Evolutionary conservation across 2,329 filamentous ascomycete species (phyloP).

Genomic region (Pezicula carpinea): DNA sequence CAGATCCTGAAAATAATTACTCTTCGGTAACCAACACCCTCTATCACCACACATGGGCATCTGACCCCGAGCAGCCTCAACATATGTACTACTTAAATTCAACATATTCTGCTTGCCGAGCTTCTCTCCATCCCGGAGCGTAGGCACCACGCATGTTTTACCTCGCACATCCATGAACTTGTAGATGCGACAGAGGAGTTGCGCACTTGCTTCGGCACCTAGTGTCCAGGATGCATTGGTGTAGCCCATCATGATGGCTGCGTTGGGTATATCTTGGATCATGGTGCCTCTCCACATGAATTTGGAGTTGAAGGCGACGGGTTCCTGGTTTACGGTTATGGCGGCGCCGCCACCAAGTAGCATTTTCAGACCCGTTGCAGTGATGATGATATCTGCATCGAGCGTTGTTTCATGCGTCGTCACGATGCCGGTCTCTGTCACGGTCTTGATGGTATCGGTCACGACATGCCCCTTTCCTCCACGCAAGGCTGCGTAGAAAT

Average conservation of each 20-base stretch:
- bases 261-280: slow-evolving; percentile 60
- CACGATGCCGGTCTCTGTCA: slow-evolving; percentile 45
- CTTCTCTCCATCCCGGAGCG: neutral
- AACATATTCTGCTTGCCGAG: slow-evolving; percentile 3
- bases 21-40: slow-evolving; percentile 23
- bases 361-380: slow-evolving; percentile 59
- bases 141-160: neutral
- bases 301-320: slow-evolving; percentile 38
- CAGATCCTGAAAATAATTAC: slow-evolving; percentile 26
- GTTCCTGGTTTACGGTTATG: slow-evolving; percentile 49
- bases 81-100: slow-evolving; percentile 13
- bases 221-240: slow-evolving; percentile 61
- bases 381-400: slow-evolving; percentile 59
- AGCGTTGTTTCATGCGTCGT: slow-evolving; percentile 41
- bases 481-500: slow-evolving; percentile 46
- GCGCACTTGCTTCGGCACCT: slow-evolving; percentile 47
- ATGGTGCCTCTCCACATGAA: slow-evolving; percentile 59
- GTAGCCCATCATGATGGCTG: slow-evolving; percentile 56
- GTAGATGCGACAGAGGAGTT: slow-evolving; percentile 1
- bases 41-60: slow-evolving; percentile 17
- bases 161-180: slow-evolving; percentile 1
- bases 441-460: slow-evolving; percentile 45
- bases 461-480: slow-evolving; percentile 38
- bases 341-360: slow-evolving; percentile 47
- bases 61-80: slow-evolving; percentile 7